phyloP scores from a whole-genome alignment of 2,329 filamentous ascomycete genomes.

The Zymoseptoria pseudotritici region DNA sequence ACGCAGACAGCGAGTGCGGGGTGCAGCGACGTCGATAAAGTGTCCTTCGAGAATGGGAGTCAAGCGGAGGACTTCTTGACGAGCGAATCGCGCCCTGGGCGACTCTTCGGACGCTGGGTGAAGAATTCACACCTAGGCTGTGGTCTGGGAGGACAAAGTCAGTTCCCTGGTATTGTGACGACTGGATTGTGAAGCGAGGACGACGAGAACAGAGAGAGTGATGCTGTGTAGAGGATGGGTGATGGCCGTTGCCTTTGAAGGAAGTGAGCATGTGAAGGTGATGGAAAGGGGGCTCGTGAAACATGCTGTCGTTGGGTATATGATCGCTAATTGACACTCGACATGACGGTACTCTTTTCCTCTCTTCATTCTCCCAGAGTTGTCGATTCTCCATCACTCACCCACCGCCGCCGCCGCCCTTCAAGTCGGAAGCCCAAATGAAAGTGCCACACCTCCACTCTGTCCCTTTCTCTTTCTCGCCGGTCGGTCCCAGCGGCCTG shows the following conservation, averaged over 20 bases:
- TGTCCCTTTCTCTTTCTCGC: slow-evolving; percentile 73
- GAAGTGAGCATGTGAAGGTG: neutral
- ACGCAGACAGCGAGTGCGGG: neutral
- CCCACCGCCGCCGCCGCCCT: slow-evolving; percentile 22
- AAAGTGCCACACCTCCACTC: slow-evolving; percentile 87
- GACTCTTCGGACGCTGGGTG: neutral
- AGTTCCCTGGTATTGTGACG: neutral
- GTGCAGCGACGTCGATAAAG: neutral
- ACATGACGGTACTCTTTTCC: neutral
- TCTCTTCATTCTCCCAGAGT: neutral
- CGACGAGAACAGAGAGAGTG: neutral
- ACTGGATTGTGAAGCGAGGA: neutral
- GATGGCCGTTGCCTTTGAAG: neutral
- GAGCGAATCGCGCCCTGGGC: neutral
- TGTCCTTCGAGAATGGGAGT: neutral
- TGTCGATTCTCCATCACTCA: neutral
- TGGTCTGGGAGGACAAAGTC: neutral
- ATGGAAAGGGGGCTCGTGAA: neutral
- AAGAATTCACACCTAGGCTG: neutral
- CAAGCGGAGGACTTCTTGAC: neutral
- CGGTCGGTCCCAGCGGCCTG: slow-evolving; percentile 75
- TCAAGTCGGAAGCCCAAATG: slow-evolving; percentile 61
- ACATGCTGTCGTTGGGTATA: neutral
- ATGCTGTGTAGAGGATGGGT: neutral
- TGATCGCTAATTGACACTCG: neutral